phyloP scores from a whole-genome alignment of 805 yeast species.

The Lipomyces sp. region DNA sequence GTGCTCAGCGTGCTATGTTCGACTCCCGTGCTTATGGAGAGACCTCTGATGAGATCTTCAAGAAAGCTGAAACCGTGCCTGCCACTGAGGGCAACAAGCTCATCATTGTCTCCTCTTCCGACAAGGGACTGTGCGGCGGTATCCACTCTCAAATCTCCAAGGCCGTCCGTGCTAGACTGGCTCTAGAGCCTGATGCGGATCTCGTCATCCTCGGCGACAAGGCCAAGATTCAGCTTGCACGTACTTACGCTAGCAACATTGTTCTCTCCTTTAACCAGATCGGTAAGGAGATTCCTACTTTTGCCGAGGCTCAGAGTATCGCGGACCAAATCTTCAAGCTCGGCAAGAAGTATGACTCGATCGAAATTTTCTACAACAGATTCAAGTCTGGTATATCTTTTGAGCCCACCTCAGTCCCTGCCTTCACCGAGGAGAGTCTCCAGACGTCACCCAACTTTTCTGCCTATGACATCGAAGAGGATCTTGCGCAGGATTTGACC shows the following conservation, averaged over 20 bases:
- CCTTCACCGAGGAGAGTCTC: conserved; percentile 71
- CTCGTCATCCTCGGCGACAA: conserved; percentile 93
- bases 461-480: conserved; percentile 76
- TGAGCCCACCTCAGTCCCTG: conserved; percentile 74
- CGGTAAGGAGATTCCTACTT: conserved; percentile 97
- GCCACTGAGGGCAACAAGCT: conserved; percentile 61
- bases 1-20: conserved; percentile 94
- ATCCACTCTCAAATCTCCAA: conserved; percentile 95
- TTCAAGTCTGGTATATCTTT: conserved; percentile 87
- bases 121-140: conserved; percentile 98
- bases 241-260: conserved; percentile 74
- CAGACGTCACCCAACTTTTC: conserved; percentile 84
- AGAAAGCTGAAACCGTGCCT: conserved; percentile 48
- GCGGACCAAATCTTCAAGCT: conserved; percentile 79
- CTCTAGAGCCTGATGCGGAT: conserved; percentile 56
- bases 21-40: conserved; percentile 83
- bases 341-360: conserved; percentile 64
- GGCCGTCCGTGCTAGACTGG: conserved; percentile 62
- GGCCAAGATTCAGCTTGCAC: conserved; percentile 81
- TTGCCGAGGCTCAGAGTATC: conserved; percentile 84
- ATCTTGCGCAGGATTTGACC: conserved; percentile 57
- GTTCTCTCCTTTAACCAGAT: conserved; percentile 83
- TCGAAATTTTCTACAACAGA: conserved; percentile 84
- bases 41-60: conserved; percentile 78
- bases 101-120: conserved; percentile 88